A percentile compares a stretch with the other conserved stretches of the same genome.
These are phyloP conservation scores for Ophiocordyceps camponoti-leonardi DNA, from an alignment of 2,329 filamentous ascomycete genomes.

Conservation along the genomic window DNA sequence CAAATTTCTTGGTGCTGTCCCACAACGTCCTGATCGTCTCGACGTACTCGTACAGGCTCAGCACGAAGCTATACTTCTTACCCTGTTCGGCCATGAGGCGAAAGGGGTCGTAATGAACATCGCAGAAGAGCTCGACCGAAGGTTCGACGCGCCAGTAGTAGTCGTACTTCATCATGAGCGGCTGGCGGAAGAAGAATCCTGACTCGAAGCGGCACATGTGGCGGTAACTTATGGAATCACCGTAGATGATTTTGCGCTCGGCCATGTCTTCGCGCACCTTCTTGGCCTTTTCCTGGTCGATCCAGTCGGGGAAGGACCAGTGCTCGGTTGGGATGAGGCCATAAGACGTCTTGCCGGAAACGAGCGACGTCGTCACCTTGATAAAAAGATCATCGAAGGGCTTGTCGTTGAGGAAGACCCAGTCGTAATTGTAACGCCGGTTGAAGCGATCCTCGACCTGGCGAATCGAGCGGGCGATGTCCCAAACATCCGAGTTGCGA, in stretches of 20 bases:
- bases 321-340: slow-evolving; percentile 80
- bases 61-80: slow-evolving; percentile 96
- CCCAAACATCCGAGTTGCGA: slow-evolving; percentile 87
- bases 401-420: slow-evolving; percentile 96
- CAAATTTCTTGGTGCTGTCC: slow-evolving; percentile 92
- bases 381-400: slow-evolving; percentile 90
- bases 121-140: slow-evolving; percentile 89
- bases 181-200: slow-evolving; percentile 96
- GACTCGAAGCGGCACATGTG: slow-evolving; percentile 99
- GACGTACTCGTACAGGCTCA: slow-evolving; percentile 90
- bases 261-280: slow-evolving; percentile 91
- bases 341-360: slow-evolving; percentile 87
- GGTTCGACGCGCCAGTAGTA: slow-evolving; percentile 99
- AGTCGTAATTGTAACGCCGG: slow-evolving; percentile 89
- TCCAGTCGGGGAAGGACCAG: slow-evolving; percentile 93
- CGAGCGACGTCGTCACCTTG: slow-evolving; percentile 70
- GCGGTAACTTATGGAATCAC: slow-evolving; percentile 88
- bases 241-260: slow-evolving; percentile 91
- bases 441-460: slow-evolving; percentile 98
- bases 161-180: slow-evolving; percentile 87
- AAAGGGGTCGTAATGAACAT: slow-evolving; percentile 92
- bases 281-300: slow-evolving; percentile 84
- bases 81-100: slow-evolving; percentile 87
- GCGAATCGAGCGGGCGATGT: slow-evolving; percentile 88
- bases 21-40: slow-evolving; percentile 94